A percentile compares a stretch with the other conserved stretches of the same genome.
Evolutionary conservation across 768 basidiomycete species (phyloP).

Genomic region (Boletales sp.): DNA sequence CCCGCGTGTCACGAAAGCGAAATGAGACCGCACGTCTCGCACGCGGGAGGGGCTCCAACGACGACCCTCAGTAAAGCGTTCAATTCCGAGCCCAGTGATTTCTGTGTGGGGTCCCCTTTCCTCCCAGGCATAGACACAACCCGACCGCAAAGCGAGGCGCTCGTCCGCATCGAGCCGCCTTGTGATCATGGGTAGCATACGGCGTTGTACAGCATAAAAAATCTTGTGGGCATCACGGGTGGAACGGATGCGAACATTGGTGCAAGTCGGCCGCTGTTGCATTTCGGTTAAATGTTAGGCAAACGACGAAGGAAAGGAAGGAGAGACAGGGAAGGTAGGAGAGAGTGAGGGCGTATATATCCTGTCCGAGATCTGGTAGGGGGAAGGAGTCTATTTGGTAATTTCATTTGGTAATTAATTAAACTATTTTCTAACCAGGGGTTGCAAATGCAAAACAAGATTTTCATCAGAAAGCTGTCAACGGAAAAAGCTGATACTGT

Average conservation of each 20-base stretch:
- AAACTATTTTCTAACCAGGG: conserved; percentile 30
- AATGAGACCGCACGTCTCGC: conserved; percentile 56
- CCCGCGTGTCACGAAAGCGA: conserved; percentile 1
- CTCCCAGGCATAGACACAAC: conserved; percentile 62
- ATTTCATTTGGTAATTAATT: conserved; percentile 37
- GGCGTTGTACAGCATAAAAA: conserved; percentile 66
- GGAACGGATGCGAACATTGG: conserved; percentile 70
- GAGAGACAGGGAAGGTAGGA: conserved; percentile 6
- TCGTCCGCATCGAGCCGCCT: conserved; percentile 78
- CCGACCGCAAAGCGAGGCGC: conserved; percentile 47
- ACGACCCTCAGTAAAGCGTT: conserved; percentile 81
- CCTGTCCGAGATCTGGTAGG: conserved; percentile 29
- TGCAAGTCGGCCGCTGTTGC: conserved; percentile 69
- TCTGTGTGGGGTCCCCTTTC: conserved; percentile 71
- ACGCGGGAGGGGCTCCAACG: conserved; percentile 83
- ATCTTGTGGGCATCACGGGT: conserved; percentile 78
- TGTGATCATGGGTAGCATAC: conserved; percentile 66
- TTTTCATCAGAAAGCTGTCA: conserved; percentile 28
- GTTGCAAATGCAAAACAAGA: conserved; percentile 13
- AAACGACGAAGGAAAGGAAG: conserved; percentile 11
- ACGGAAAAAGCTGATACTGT: conserved; percentile 18
- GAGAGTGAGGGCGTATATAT: conserved; percentile 29
- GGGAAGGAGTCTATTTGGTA: conserved; percentile 25
- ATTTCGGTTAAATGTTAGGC: conserved; percentile 28
- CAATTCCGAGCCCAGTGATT: conserved; percentile 76